These are phyloP conservation scores for Iberis amara DNA, from an alignment of 441 rosid genomes.

Conservation along the genomic window DNA sequence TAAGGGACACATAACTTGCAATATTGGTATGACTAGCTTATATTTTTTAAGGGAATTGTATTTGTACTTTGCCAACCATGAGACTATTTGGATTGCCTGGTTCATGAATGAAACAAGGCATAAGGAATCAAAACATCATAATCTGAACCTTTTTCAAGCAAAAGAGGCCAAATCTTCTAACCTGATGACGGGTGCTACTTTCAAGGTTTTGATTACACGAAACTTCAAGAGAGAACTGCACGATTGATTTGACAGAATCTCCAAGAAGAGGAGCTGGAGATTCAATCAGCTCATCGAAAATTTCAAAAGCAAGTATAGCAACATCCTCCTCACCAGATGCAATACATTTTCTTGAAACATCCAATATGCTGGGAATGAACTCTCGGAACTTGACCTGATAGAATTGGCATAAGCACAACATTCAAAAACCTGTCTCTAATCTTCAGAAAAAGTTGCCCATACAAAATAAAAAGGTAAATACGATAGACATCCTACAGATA, in stretches of 20 bases:
- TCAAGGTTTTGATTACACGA: conserved; percentile 84
- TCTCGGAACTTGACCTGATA: conserved; percentile 91
- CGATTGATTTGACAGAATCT: conserved; percentile 89
- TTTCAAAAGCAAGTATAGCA: conserved; percentile 96
- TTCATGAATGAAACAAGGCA: conserved; percentile 21
- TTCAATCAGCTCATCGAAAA: conserved; percentile 96
- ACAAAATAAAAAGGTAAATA: neutral
- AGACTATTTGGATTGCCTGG: conserved; percentile 97
- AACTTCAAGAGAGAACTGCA: conserved; percentile 96
- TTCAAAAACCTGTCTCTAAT: neutral
- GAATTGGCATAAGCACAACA: conserved; percentile 17
- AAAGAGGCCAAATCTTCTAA: conserved; percentile 29
- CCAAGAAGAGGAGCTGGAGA: conserved; percentile 99
- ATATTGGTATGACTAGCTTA: conserved; percentile 72
- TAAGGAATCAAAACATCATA: conserved; percentile 19
- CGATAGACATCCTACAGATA: too few relatives aligned
- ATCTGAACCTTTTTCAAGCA: neutral
- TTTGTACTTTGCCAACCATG: conserved; percentile 98
- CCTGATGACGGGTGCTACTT: conserved; percentile 96
- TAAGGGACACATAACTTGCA: conserved; percentile 98
- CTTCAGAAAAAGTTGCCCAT: neutral
- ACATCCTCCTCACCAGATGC: conserved; percentile 95
- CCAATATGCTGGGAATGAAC: conserved; percentile 95
- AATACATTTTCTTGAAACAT: conserved; percentile 89
- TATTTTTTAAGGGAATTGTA: conserved; percentile 79